Base-by-base conservation (phyloP, 2,329 filamentous ascomycete genomes). In the Ascochyta pisi region DNA sequence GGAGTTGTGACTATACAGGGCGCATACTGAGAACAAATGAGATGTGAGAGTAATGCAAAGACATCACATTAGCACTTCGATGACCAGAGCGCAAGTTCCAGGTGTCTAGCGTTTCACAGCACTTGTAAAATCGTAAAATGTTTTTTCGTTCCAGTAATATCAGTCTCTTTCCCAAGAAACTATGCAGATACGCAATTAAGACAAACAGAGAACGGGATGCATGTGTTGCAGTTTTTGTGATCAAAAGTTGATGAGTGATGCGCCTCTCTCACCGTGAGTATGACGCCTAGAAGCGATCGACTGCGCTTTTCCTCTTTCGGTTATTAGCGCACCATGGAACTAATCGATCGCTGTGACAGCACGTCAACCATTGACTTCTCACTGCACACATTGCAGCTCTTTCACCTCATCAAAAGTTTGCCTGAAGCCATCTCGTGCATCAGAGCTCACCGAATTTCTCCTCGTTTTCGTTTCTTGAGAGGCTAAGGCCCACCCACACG, bases 401-500 rank as follows among this genome's bases (percentile, higher is more conserved):
- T 13, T 43, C 50, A 15, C 22, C 33, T 35, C 54, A 48, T 49
- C 44, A 47, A 46, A 44, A 44, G 44, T 31, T 47, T 13, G 54
- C 49, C 54, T 57, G 54, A 47, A 44, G 54, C 54, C 54, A 57
- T 52, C 43, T 26, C 27, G 54, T 41, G 54, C 54, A 52, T 52
- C 48, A 57, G 54, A 44, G 48, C 54, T 45, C 43, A 15, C 41
- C 39, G 34, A 44, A 19, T 37, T 34, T 31, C 26, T 39, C 3
- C n/a, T 27, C 43, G 22, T 15, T 47, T 48, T 31, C 35, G 33
- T 49, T 50, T 39, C 38, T 49, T 49, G 43, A 52, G 34, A 37
- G 50, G 50, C 55, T 37, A 26, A 41, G 46, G 56, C 48, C 47
- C 22, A 29, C 26, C 26, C 52, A 37, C 62, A 67, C 65, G 63